phyloP scores from a whole-genome alignment of 805 yeast genomes.

The Tetrapisispora namnaoensis region DNA sequence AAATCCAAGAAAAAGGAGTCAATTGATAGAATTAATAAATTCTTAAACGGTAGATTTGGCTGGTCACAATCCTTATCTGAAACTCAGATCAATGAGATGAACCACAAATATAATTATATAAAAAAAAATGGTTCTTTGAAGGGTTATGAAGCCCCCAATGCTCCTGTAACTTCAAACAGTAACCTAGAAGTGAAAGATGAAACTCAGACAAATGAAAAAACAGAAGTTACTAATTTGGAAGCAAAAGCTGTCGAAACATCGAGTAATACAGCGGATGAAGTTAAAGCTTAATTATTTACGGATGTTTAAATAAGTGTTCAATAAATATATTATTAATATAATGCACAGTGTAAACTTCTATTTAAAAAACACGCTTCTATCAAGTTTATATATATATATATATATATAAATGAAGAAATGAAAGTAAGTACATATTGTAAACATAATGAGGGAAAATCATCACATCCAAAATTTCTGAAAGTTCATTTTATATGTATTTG shows the following conservation, averaged over 20 bases:
- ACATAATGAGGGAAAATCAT: too few relatives aligned
- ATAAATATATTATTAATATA: not conserved
- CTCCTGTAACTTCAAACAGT: not conserved
- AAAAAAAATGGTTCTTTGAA: slow-evolving; percentile 15
- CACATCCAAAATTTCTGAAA: too few relatives aligned
- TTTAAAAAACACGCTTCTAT: not conserved
- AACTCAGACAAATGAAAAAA: not conserved
- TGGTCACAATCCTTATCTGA: slow-evolving; percentile 43
- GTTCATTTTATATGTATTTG: not conserved
- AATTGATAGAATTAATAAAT: slow-evolving; percentile 28
- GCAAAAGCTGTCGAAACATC: slow-evolving; percentile 13
- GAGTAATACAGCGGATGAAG: slow-evolving; percentile 25
- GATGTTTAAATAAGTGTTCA: not conserved
- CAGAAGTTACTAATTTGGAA: not conserved
- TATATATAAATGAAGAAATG: too few relatives aligned
- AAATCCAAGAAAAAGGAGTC: slow-evolving; percentile 26
- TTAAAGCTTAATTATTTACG: not conserved
- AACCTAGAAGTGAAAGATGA: not conserved
- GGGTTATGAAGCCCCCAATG: not conserved
- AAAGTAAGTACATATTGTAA: too few relatives aligned
- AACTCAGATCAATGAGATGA: slow-evolving; percentile 17
- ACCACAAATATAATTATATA: slow-evolving; percentile 16
- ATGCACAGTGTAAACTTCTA: not conserved
- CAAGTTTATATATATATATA: too few relatives aligned
- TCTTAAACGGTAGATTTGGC: slow-evolving; percentile 45